Conservation (phyloP, 2,329 filamentous ascomycete species). For the Fonsecaea monophora region DNA sequence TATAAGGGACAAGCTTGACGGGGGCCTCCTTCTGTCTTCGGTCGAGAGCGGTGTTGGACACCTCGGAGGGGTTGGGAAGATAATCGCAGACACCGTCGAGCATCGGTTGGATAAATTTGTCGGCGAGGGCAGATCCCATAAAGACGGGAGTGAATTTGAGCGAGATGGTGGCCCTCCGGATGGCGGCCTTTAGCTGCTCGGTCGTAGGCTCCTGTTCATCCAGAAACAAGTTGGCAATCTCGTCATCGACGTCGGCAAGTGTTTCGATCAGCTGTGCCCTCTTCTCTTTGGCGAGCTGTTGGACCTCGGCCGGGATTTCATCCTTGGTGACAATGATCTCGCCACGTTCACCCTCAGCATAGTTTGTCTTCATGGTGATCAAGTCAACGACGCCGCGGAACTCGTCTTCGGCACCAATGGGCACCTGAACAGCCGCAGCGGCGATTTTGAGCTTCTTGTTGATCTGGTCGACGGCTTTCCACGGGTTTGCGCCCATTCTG, state of each 20-base stretch:
- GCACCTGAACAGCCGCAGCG: constrained; percentile 91
- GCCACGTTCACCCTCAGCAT: constrained; percentile 83
- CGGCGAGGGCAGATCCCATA: constrained; percentile 93
- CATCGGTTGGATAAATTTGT: constrained; percentile 96
- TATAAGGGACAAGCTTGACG: constrained; percentile 90
- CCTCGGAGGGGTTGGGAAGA: constrained; percentile 87
- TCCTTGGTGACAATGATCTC: constrained; percentile 77
- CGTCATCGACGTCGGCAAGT: constrained; percentile 94
- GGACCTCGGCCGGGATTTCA: constrained; percentile 80
- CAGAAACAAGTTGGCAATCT: constrained; percentile 93
- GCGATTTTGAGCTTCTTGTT: constrained; percentile 93
- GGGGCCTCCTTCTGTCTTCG: constrained; percentile 76
- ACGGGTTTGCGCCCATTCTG: constrained; percentile 96
- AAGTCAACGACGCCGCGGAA: constrained; percentile 93
- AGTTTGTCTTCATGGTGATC: constrained; percentile 89
- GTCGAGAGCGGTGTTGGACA: constrained; percentile 88
- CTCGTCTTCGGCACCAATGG: constrained; percentile 88
- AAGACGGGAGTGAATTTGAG: constrained; percentile 93
- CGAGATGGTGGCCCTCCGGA: constrained; percentile 85
- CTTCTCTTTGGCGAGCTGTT: constrained; percentile 79
- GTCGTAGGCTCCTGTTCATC: constrained; percentile 81
- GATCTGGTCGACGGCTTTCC: constrained; percentile 97
- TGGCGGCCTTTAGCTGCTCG: constrained; percentile 87
- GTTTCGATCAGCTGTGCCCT: constrained; percentile 88
- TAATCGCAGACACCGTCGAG: constrained; percentile 96